These are phyloP conservation scores for Pseudonectria foliicola DNA, from an alignment of 2,329 filamentous ascomycete species.

Conservation along the genomic window DNA sequence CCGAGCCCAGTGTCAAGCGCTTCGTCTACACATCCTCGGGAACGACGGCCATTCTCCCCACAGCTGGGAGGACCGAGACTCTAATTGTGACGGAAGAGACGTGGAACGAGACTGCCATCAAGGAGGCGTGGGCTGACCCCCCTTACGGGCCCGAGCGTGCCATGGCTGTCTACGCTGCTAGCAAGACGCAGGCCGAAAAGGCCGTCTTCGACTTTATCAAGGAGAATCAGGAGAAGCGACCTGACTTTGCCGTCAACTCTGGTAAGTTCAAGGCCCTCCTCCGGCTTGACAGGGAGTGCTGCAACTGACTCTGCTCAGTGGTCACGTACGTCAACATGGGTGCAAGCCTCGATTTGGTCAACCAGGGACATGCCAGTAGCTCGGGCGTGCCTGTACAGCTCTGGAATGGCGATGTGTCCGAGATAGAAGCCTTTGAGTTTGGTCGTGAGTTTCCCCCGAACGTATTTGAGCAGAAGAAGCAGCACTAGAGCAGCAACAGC, in stretches of 20 bases:
- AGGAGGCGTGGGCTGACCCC: constrained; percentile 27
- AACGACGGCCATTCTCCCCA: constrained; percentile 11
- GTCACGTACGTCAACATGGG: constrained; percentile 25
- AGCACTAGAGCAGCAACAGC: too few relatives aligned
- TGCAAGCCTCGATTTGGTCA: constrained; percentile 7
- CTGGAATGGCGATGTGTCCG: constrained; percentile 11
- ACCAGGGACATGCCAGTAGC: constrained; percentile 18
- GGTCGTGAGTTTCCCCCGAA: constrained; percentile 4
- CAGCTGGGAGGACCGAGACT: constrained; percentile 14
- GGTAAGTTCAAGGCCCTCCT: too few relatives aligned
- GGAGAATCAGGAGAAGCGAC: constrained; percentile 14
- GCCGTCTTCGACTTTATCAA: constrained; percentile 27
- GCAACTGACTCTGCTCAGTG: constrained; percentile 4
- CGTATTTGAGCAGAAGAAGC: too few relatives aligned
- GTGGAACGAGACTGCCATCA: constrained; percentile 29
- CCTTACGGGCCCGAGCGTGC: constrained; percentile 22
- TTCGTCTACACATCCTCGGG: constrained; percentile 35
- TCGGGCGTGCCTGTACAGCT: constrained; percentile 12
- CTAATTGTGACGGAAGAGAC: constrained; percentile 14
- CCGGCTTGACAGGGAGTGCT: too few relatives aligned
- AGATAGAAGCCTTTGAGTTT: not conserved
- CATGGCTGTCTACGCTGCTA: constrained; percentile 25
- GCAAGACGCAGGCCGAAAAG: constrained; percentile 28
- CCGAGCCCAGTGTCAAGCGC: constrained; percentile 28
- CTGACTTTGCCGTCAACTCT: constrained; percentile 16